Base-by-base conservation (phyloP, 176 grass and related monocot species). In the Tillandsia leiboldiana region DNA sequence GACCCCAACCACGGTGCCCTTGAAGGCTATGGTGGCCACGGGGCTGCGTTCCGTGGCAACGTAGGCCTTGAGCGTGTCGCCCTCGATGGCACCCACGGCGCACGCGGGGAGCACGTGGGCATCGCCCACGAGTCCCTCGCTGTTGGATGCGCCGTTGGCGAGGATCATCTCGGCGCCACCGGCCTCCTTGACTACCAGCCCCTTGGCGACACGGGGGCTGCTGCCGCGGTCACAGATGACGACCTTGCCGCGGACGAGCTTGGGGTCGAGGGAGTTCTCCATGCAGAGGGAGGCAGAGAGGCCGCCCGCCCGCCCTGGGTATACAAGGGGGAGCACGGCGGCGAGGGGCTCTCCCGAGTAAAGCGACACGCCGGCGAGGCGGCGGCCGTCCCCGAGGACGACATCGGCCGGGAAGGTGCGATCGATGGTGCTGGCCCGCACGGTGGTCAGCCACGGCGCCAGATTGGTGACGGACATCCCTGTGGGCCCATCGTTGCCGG, bases 171-270 rank as follows among this genome's bases (percentile, higher is more conserved):
- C 93, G 12, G 79, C 74, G 73, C 83, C 93, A 13, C 93, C 93
- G 0, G 93, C 89, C 26, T 92, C 79, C 70, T 74, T 92, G 28
- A 97, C 89, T 0, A 97, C 93, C 79, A 92, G 70, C n/a, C 93
- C 93, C 66, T 97, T 97, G 1, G 93, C 87, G 12, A 97, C 93
- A 12, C 93, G 93, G 5, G 93, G 93, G 80, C 86, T 92, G 82
- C 93, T 97, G 27, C 93, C 93, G 51, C 93, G 88, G 81, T 97
- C 93, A 28, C 93, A 97, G 51, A 97, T 92, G 13, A 97, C 83
- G 2, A 97, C 85, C 62, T 90, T 97, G 14, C 93, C 93, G 0
- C 75, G 77, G 49, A 92, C 86, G 8, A 88, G 48, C 8, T 86
- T 85, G 2, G 93, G 93, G 49, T 97, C 89, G 54, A 97, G 83